Percentiles rank a stretch among this genome's conserved stretches.
Evolutionary conservation across 1,284 basidiomycete genomes (phyloP).

Genomic region (Volvariella volvacea): DNA sequence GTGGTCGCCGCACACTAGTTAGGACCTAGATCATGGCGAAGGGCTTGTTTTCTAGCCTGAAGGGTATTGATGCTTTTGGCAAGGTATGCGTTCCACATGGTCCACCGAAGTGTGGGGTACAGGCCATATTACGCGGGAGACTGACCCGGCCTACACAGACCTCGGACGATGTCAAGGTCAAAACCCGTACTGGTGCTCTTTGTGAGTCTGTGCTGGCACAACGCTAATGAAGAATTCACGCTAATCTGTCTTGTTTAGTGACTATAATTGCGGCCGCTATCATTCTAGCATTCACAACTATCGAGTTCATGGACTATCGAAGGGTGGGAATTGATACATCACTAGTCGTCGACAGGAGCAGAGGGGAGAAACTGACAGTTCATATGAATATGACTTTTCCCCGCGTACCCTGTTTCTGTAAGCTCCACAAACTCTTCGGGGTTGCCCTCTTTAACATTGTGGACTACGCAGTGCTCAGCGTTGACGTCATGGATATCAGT

Average conservation of each 20-base stretch:
- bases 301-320: slow-evolving; percentile 96
- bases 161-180: slow-evolving; percentile 96
- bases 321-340: slow-evolving; percentile 83
- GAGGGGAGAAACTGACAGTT: slow-evolving; percentile 92
- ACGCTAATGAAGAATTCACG: slow-evolving; percentile 5
- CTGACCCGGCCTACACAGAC: slow-evolving; percentile 51
- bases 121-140: slow-evolving; percentile 1
- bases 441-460: too few species aligned
- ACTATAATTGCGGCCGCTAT: slow-evolving; percentile 90
- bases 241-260: slow-evolving; percentile 43
- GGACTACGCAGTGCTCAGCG: slow-evolving; percentile 87
- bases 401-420: slow-evolving; percentile 94
- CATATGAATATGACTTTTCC: slow-evolving; percentile 95
- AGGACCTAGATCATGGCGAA: slow-evolving; percentile 52
- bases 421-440: too few species aligned
- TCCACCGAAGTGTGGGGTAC: not conserved
- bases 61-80: slow-evolving; percentile 94
- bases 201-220: slow-evolving; percentile 42
- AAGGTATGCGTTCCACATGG: slow-evolving; percentile 61
- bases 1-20: slow-evolving; percentile 14
- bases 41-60: slow-evolving; percentile 66
- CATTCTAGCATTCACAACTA: slow-evolving; percentile 85
- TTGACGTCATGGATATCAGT: slow-evolving; percentile 98
- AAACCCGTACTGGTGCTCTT: slow-evolving; percentile 88
- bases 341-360: slow-evolving; percentile 86